phyloP scores from a whole-genome alignment of 2,329 filamentous ascomycete species.

The Talaromyces piceae region DNA sequence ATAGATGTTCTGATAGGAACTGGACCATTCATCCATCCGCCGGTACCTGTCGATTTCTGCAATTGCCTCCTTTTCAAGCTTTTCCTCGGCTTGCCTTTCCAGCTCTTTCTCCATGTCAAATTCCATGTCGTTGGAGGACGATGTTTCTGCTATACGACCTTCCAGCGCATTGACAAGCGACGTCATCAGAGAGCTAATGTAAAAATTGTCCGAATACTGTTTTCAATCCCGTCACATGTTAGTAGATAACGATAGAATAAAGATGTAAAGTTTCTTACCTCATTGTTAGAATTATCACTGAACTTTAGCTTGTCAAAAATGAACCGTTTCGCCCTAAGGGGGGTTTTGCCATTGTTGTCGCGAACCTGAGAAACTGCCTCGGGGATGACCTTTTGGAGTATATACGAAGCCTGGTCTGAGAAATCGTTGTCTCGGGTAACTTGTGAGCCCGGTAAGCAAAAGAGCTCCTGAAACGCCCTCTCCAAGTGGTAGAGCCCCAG shows the following conservation, averaged over 20 bases:
- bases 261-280: slow-evolving; percentile 27
- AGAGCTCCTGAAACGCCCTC: slow-evolving; percentile 79
- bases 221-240: slow-evolving; percentile 1
- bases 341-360: slow-evolving; percentile 67
- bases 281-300: slow-evolving; percentile 90
- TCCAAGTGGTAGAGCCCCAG: slow-evolving; percentile 78
- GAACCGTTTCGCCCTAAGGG: slow-evolving; percentile 70
- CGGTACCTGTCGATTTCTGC: slow-evolving; percentile 57
- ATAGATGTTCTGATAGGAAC: slow-evolving; percentile 58
- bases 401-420: slow-evolving; percentile 73
- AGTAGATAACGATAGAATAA: neutral
- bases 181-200: slow-evolving; percentile 71
- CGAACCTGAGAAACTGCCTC: slow-evolving; percentile 72
- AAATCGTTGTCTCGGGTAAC: slow-evolving; percentile 91
- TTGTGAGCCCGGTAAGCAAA: slow-evolving; percentile 68
- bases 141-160: slow-evolving; percentile 30
- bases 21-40: slow-evolving; percentile 60
- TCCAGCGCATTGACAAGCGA: slow-evolving; percentile 52
- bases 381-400: slow-evolving; percentile 76
- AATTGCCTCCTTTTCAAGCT: slow-evolving; percentile 50
- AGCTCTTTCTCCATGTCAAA: slow-evolving; percentile 42
- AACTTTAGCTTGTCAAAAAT: slow-evolving; percentile 82
- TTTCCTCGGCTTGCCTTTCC: slow-evolving; percentile 45
- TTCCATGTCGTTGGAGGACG: slow-evolving; percentile 34
- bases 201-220: slow-evolving; percentile 78